phyloP scores from a whole-genome alignment of 345 rosid genomes.

The Lepidium didymum region DNA sequence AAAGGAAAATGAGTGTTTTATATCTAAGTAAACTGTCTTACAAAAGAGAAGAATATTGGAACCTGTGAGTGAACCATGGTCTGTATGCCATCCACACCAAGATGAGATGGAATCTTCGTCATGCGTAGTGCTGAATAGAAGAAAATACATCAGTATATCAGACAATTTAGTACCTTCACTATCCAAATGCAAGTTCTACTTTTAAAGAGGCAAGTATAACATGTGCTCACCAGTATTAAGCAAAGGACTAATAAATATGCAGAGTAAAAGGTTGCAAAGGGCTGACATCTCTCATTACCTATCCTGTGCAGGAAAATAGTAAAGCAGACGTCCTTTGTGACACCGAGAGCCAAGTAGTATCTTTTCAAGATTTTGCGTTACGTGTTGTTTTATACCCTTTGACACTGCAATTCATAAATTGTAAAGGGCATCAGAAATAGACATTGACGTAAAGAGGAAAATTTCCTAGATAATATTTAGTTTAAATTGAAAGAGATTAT shows the following conservation, averaged over 20 bases:
- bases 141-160: neutral
- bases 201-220: neutral
- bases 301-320: constrained; percentile 67
- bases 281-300: constrained; percentile 30
- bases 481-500: neutral
- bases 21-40: neutral
- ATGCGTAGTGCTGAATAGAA: constrained; percentile 40
- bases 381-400: constrained; percentile 37
- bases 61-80: constrained; percentile 89
- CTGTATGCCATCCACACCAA: constrained; percentile 99
- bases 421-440: neutral
- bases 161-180: neutral
- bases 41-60: neutral
- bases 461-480: neutral
- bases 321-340: constrained; percentile 88
- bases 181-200: neutral
- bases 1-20: neutral
- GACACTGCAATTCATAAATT: constrained; percentile 42
- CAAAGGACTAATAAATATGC: neutral
- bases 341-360: constrained; percentile 67
- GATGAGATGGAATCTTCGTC: constrained; percentile 56
- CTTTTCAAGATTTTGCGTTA: constrained; percentile 57
- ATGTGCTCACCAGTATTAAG: neutral
- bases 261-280: neutral
- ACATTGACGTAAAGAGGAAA: neutral